Percentiles rank a stretch among this genome's conserved stretches.
Conservation (phyloP, 768 basidiomycete genomes). For the Hortiboletus campestris region DNA sequence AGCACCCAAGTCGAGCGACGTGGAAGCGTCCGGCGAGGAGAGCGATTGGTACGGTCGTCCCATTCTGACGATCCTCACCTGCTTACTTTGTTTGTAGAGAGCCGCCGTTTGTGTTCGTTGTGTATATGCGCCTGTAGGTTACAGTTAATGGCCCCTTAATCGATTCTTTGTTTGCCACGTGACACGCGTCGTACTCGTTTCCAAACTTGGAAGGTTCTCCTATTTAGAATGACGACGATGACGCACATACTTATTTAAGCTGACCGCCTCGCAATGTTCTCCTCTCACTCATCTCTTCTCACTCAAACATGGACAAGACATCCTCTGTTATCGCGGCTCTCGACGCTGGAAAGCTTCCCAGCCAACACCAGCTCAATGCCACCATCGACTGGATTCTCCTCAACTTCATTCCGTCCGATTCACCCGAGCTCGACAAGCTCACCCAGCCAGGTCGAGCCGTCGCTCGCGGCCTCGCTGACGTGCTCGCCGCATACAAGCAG, state of each 20-base stretch:
- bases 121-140: conserved; percentile 12
- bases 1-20: conserved; percentile 21
- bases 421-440: conserved; percentile 40
- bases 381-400: conserved; percentile 56
- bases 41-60: conserved; percentile 16
- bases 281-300: not conserved
- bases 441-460: conserved; percentile 55
- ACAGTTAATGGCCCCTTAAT: not conserved
- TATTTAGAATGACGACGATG: conserved; percentile 18
- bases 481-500: conserved; percentile 58
- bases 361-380: conserved; percentile 51
- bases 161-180: conserved; percentile 10
- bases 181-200: conserved; percentile 10
- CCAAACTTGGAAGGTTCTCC: conserved; percentile 10
- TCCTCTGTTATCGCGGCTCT: conserved; percentile 65
- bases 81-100: conserved; percentile 5
- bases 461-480: conserved; percentile 45
- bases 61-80: not conserved
- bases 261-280: not conserved
- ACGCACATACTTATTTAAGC: not conserved
- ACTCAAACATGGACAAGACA: conserved; percentile 55
- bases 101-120: conserved; percentile 5
- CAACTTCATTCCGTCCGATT: conserved; percentile 45
- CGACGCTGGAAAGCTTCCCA: conserved; percentile 69
- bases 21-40: conserved; percentile 22